A percentile compares a stretch with the other conserved stretches of the same genome.
These are phyloP conservation scores for Ammopiptanthus mongolicus DNA, from an alignment of 306 rosid species.

Conservation along the genomic window DNA sequence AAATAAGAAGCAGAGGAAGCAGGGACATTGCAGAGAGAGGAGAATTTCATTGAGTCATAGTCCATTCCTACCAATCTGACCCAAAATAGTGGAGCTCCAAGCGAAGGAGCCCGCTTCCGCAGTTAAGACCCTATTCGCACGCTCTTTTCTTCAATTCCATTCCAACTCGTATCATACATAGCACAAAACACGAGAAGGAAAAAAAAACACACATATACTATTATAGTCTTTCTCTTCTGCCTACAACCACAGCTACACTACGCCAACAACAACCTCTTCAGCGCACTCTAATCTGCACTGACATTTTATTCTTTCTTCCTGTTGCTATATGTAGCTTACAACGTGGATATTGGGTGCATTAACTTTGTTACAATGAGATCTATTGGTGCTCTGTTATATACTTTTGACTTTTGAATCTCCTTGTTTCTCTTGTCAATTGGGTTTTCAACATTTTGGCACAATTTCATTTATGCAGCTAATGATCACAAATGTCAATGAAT, in stretches of 20 bases:
- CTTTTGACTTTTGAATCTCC: not conserved
- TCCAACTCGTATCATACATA: not conserved
- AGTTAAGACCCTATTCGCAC: conserved; percentile 32
- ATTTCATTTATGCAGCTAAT: not conserved
- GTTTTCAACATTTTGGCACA: not conserved
- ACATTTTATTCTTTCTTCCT: not conserved
- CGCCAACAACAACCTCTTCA: not conserved
- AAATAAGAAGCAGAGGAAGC: not conserved
- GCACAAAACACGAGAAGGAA: not conserved
- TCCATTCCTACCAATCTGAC: not conserved
- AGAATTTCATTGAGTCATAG: not conserved
- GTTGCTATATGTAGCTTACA: not conserved
- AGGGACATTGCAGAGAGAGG: not conserved
- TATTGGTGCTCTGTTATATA: not conserved
- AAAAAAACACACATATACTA: not conserved
- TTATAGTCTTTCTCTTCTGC: not conserved
- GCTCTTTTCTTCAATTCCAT: conserved; percentile 8
- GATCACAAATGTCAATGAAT: not conserved
- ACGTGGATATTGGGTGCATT: not conserved
- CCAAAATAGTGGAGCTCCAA: conserved; percentile 10
- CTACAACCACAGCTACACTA: not conserved
- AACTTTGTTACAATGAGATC: not conserved
- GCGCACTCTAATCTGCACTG: not conserved
- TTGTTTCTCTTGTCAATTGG: not conserved
- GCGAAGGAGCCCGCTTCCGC: conserved; percentile 27